These are phyloP conservation scores for Draba incana DNA, from an alignment of 345 rosid genomes.

Conservation along the genomic window DNA sequence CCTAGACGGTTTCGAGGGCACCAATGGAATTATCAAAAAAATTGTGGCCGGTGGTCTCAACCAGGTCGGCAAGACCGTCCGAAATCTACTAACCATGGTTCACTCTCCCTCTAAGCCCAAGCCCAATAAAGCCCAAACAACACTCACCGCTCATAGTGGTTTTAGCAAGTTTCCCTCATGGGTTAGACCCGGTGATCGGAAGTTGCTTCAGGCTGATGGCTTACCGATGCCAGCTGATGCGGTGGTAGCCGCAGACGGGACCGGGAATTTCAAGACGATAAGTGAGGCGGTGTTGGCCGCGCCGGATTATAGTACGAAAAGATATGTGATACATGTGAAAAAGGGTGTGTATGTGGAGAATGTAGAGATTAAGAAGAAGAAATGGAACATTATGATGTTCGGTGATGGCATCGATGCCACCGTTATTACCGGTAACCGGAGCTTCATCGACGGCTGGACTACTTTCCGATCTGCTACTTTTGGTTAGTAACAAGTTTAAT, in stretches of 20 bases:
- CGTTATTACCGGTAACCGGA: constrained; percentile 66
- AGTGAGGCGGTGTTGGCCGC: constrained; percentile 70
- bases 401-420: constrained; percentile 77
- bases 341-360: constrained; percentile 73
- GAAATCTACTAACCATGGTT: constrained; percentile 58
- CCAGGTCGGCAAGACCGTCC: constrained; percentile 54
- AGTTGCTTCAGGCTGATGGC: constrained; percentile 50
- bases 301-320: constrained; percentile 55
- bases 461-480: constrained; percentile 89
- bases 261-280: constrained; percentile 63
- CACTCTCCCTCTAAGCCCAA: constrained; percentile 43
- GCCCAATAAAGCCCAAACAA: constrained; percentile 14
- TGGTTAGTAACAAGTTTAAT: constrained; percentile 47
- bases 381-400: constrained; percentile 77
- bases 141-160: constrained; percentile 16
- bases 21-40: constrained; percentile 53
- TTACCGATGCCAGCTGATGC: constrained; percentile 43
- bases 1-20: constrained; percentile 74
- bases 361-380: constrained; percentile 79
- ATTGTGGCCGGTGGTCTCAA: constrained; percentile 56
- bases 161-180: constrained; percentile 58
- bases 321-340: constrained; percentile 62
- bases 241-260: constrained; percentile 77
- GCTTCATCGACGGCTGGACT: constrained; percentile 74
- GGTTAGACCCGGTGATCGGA: constrained; percentile 60